Conservation (phyloP, 768 basidiomycete species). For the Hebeloma cylindrosporum region DNA sequence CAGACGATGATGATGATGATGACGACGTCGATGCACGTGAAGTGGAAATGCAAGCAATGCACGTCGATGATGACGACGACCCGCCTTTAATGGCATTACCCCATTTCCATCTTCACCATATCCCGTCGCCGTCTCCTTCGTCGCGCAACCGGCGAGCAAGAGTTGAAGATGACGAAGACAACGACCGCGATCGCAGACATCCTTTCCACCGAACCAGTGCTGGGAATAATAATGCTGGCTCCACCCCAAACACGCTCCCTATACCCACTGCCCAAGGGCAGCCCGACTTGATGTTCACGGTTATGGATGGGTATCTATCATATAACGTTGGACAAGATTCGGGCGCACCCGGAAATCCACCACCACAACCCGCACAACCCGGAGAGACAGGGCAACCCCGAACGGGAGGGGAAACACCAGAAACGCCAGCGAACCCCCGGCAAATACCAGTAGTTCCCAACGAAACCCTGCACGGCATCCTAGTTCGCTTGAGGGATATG, state of each 20-base stretch:
- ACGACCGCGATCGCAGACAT: conserved; percentile 61
- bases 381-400: neutral
- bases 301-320: neutral
- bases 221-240: conserved; percentile 19
- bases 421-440: neutral
- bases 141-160: conserved; percentile 46
- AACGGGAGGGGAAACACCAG: conserved; percentile 1
- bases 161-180: conserved; percentile 63
- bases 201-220: conserved; percentile 55
- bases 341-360: neutral
- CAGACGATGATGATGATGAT: conserved; percentile 26
- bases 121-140: neutral
- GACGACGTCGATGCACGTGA: conserved; percentile 29
- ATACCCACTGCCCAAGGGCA: conserved; percentile 6
- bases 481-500: conserved; percentile 2
- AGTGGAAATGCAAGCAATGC: conserved; percentile 32
- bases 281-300: neutral
- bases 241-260: conserved; percentile 10
- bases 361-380: neutral
- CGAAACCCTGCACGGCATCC: conserved; percentile 3
- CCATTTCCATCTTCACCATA: conserved; percentile 4
- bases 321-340: neutral
- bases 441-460: neutral
- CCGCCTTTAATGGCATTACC: neutral
- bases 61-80: conserved; percentile 28